A percentile compares a stretch with the other conserved stretches of the same genome.
Conservation (phyloP, 2,329 filamentous ascomycete species). For the Triangularia verruculosa region DNA sequence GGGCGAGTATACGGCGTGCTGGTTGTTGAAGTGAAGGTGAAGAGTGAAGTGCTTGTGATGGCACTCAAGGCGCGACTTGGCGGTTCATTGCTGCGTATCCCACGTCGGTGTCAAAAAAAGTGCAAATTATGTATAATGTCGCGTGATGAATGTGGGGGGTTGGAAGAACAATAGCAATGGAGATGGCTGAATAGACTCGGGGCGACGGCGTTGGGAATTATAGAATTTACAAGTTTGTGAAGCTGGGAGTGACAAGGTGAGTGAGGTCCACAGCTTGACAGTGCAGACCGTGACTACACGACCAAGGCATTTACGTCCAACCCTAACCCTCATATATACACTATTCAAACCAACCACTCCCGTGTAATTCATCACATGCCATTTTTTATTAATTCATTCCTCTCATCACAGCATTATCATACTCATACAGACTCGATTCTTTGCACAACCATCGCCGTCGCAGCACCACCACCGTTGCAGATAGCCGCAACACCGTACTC, state of each 20-base stretch:
- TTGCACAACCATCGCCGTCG: conserved; percentile 89
- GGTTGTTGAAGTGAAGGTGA: background rate
- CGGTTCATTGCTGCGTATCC: background rate
- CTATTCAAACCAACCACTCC: background rate
- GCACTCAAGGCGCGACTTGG: background rate
- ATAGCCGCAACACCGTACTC: conserved; percentile 96
- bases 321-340: background rate
- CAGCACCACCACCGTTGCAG: conserved; percentile 93
- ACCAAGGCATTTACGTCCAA: background rate
- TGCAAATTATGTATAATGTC: background rate
- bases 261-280: background rate
- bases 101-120: background rate
- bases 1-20: background rate
- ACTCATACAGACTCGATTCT: conserved; percentile 59
- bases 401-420: background rate
- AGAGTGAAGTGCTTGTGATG: background rate
- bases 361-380: background rate
- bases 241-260: background rate
- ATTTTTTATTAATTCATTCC: background rate
- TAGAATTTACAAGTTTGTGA: background rate
- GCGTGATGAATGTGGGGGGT: background rate
- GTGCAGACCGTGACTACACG: no score
- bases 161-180: background rate
- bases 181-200: background rate
- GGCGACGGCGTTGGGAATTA: background rate